A percentile compares a stretch with the other conserved stretches of the same genome.
Conservation (phyloP, 257 asterid species). For the Fraxinus cuspidata region DNA sequence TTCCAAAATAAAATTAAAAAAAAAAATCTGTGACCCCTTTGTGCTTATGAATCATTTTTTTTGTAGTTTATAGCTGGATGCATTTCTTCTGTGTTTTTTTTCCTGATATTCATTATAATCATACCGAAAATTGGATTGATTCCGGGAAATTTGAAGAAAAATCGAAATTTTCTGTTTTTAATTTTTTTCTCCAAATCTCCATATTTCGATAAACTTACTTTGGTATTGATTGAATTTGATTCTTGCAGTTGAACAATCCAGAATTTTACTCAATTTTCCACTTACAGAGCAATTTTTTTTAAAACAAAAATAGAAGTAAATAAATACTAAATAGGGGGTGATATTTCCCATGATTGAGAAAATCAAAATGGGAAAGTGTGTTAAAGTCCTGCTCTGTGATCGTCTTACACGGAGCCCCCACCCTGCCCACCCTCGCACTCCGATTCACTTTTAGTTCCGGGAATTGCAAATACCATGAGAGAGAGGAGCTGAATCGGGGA, state of each 20-base stretch:
- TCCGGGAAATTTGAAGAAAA: neutral
- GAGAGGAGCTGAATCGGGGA: neutral
- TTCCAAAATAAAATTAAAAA: neutral
- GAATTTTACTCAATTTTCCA: neutral
- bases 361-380: slow-evolving; percentile 37
- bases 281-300: neutral
- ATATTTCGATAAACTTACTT: neutral
- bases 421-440: neutral
- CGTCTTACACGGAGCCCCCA: neutral
- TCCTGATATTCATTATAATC: too few relatives aligned
- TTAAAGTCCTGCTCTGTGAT: slow-evolving; percentile 15
- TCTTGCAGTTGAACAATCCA: neutral
- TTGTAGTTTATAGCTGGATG: too few relatives aligned
- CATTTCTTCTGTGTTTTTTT: too few relatives aligned
- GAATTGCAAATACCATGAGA: slow-evolving; percentile 19
- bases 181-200: neutral
- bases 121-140: neutral
- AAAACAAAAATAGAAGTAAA: neutral
- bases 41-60: neutral
- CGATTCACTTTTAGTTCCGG: slow-evolving; percentile 26
- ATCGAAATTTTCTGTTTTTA: neutral
- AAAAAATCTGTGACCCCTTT: neutral
- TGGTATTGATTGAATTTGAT: neutral
- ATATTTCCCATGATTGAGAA: slow-evolving; percentile 34
- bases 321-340: too few relatives aligned